These are phyloP conservation scores for Discostella stelligeroides DNA, from an alignment of 108 stramenopile species.

Conservation along the genomic window DNA sequence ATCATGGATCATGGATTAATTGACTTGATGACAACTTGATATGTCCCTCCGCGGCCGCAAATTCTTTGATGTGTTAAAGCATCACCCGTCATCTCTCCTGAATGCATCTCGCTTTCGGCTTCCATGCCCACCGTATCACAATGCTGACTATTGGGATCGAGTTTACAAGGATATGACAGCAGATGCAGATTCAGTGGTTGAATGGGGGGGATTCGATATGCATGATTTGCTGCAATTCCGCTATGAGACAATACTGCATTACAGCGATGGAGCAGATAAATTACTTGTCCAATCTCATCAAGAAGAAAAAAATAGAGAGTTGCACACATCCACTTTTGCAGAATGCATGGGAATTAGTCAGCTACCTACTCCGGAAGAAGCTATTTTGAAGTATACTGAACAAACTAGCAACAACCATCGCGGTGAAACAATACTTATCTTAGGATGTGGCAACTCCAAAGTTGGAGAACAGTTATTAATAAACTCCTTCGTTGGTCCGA, in stretches of 20 bases:
- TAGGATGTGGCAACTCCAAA: slow-evolving; percentile 82
- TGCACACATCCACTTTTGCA: slow-evolving; percentile 45
- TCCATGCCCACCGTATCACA: slow-evolving; percentile 72
- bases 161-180: slow-evolving; percentile 58
- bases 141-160: slow-evolving; percentile 65
- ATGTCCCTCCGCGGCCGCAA: slow-evolving; percentile 37
- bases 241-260: slow-evolving; percentile 22
- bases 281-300: not conserved
- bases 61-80: slow-evolving; percentile 46
- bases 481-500: slow-evolving; percentile 43
- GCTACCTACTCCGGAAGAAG: slow-evolving; percentile 37
- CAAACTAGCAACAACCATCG: slow-evolving; percentile 17
- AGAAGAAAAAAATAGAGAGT: not conserved
- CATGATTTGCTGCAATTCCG: slow-evolving; percentile 40
- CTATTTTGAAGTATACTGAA: slow-evolving; percentile 12
- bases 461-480: slow-evolving; percentile 72
- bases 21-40: no score
- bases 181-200: slow-evolving; percentile 60
- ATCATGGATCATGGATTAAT: no score
- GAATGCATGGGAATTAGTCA: slow-evolving; percentile 42
- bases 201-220: slow-evolving; percentile 76
- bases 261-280: not conserved
- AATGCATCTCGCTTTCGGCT: slow-evolving; percentile 45
- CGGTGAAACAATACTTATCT: slow-evolving; percentile 61
- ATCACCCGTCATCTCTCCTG: slow-evolving; percentile 25